Percentiles rank a stretch among this genome's conserved stretches.
These are phyloP conservation scores for Thermoascus crustaceus DNA, from an alignment of 2,329 filamentous ascomycete species.

Conservation along the genomic window DNA sequence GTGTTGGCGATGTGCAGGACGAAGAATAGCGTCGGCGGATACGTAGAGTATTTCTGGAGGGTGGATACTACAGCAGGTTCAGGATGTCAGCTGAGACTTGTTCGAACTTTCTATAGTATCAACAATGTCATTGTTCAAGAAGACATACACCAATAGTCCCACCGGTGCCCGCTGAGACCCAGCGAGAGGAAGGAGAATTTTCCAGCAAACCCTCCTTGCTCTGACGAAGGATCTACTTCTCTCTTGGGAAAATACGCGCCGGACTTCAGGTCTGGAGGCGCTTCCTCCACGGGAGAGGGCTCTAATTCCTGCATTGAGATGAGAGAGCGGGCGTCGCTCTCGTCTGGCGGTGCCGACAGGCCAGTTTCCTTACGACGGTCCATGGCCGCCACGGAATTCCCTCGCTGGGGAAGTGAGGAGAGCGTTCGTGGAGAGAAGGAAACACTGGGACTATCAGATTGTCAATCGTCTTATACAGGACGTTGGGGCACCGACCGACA, in stretches of 20 bases:
- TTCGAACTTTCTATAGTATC: not conserved
- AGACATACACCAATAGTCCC: constrained; percentile 65
- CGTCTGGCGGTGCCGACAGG: no score
- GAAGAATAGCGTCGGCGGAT: constrained; percentile 70
- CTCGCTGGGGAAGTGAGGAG: no score
- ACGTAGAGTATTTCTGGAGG: constrained; percentile 82
- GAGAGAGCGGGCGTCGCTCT: constrained; percentile 40
- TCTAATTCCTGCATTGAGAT: constrained; percentile 69
- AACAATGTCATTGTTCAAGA: not conserved
- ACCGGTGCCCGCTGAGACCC: constrained; percentile 60
- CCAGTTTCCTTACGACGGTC: constrained; percentile 8
- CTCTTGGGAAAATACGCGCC: constrained; percentile 38
- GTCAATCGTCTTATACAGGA: no score
- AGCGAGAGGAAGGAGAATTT: constrained; percentile 18
- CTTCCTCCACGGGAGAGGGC: constrained; percentile 66
- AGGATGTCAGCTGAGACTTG: no score
- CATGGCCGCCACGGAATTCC: no score
- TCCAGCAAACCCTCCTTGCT: constrained; percentile 5
- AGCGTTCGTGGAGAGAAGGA: no score
- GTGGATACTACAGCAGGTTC: constrained; percentile 51
- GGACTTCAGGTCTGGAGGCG: constrained; percentile 39
- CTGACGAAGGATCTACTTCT: constrained; percentile 8
- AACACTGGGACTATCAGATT: no score
- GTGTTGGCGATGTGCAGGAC: constrained; percentile 73
- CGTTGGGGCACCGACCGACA: no score